phyloP scores from a whole-genome alignment of 768 basidiomycete species.

The Nidularia sp. region DNA sequence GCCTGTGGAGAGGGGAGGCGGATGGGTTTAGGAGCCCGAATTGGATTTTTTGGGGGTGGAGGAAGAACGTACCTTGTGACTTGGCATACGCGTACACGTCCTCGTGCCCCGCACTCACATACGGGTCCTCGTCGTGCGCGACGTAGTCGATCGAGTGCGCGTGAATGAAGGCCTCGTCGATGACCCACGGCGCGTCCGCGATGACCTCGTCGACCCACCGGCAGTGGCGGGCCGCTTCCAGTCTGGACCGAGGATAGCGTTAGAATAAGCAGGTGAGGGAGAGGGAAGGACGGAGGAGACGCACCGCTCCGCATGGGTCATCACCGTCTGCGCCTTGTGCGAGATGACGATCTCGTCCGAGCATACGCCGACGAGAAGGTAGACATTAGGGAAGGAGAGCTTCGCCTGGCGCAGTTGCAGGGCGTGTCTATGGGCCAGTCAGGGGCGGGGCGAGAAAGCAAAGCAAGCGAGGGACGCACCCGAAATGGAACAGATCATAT shows the following conservation, averaged over 20 bases:
- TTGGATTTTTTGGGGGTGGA: background rate
- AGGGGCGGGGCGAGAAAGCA: too few species aligned
- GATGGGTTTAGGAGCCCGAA: background rate
- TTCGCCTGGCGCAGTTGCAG: constrained; percentile 96
- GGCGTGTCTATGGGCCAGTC: constrained; percentile 47
- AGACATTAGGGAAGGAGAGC: constrained; percentile 83
- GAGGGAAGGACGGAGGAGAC: constrained; percentile 10
- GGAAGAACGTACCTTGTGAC: constrained; percentile 53
- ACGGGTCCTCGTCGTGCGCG: constrained; percentile 93
- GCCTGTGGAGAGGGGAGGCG: constrained; percentile 40
- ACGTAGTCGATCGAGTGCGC: constrained; percentile 93
- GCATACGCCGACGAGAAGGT: constrained; percentile 91
- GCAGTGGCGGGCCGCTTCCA: constrained; percentile 93
- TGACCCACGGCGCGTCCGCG: constrained; percentile 87
- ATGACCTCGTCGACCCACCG: constrained; percentile 96
- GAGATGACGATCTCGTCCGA: constrained; percentile 77
- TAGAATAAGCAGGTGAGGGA: constrained; percentile 2
- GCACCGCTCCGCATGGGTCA: constrained; percentile 85
- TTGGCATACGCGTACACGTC: constrained; percentile 88
- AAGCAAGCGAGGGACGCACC: constrained; percentile 14
- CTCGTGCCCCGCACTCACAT: constrained; percentile 69
- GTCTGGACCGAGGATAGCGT: constrained; percentile 42
- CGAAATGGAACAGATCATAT: constrained; percentile 97
- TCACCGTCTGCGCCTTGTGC: constrained; percentile 81
- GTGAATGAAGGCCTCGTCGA: constrained; percentile 77